These are phyloP conservation scores for Xenoacremonium recifei DNA, from an alignment of 2,329 filamentous ascomycete genomes.

Conservation along the genomic window DNA sequence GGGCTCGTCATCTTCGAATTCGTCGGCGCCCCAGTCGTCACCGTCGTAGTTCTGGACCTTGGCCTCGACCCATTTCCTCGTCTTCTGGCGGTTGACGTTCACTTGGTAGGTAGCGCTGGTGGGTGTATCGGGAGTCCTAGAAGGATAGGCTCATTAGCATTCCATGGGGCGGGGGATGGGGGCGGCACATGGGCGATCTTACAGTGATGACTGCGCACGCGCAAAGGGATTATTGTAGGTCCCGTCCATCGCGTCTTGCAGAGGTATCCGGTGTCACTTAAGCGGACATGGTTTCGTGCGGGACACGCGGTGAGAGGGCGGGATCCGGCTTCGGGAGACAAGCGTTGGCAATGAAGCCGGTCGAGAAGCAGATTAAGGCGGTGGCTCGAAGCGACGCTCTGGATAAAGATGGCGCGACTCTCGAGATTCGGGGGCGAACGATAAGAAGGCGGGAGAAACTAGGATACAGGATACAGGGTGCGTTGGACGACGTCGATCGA, in stretches of 20 bases:
- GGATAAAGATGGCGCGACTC: not conserved
- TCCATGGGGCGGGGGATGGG: not conserved
- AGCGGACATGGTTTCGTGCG: conserved; percentile 21
- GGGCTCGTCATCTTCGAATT: conserved; percentile 60
- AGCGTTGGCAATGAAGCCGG: conserved; percentile 6
- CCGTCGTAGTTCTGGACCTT: conserved; percentile 85
- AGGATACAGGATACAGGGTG: not conserved
- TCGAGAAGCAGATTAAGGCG: not conserved
- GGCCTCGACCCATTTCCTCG: conserved; percentile 92
- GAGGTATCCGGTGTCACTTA: conserved; percentile 13
- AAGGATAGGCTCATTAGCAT: conserved; percentile 10
- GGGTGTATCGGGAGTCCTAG: conserved; percentile 31
- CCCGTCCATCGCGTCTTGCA: conserved; percentile 27
- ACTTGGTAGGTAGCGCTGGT: conserved; percentile 61
- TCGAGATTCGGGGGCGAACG: not conserved
- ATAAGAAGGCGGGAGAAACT: not conserved
- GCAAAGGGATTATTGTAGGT: conserved; percentile 27
- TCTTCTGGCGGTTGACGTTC: conserved; percentile 86
- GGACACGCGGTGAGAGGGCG: conserved; percentile 3
- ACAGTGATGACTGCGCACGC: conserved; percentile 28
- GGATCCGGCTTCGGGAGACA: conserved; percentile 6
- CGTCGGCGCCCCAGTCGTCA: conserved; percentile 84
- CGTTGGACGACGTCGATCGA: too few species aligned
- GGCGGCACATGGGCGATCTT: conserved; percentile 8
- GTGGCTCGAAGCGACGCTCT: not conserved